Conservation (phyloP, 257 asterid genomes). For the Ocimum tenuiflorum region DNA sequence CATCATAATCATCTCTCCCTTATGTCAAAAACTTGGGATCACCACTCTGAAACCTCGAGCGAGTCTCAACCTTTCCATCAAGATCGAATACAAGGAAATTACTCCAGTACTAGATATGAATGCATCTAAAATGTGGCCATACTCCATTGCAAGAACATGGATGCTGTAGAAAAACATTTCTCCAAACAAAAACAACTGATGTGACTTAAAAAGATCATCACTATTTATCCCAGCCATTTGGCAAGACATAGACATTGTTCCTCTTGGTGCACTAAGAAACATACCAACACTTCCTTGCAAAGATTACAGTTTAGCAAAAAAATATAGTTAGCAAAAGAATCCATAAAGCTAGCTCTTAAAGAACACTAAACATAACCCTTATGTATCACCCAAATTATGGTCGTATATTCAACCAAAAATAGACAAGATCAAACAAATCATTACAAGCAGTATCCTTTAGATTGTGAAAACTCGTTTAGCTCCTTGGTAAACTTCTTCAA, state of each 20-base stretch:
- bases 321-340: neutral
- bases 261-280: neutral
- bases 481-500: constrained; percentile 61
- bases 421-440: neutral
- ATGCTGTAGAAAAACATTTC: neutral
- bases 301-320: neutral
- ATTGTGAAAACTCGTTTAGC: constrained; percentile 55
- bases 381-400: too few relatives aligned
- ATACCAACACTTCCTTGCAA: neutral
- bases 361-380: neutral
- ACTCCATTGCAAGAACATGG: neutral
- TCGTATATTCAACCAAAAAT: too few relatives aligned
- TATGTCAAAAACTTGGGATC: neutral
- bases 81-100: neutral
- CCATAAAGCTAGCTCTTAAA: neutral
- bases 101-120: neutral
- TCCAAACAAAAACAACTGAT: too few relatives aligned
- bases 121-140: neutral
- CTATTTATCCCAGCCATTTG: neutral
- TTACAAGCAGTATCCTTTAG: constrained; percentile 76
- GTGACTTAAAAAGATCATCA: neutral
- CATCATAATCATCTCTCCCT: neutral
- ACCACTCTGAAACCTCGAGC: neutral
- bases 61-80: neutral
- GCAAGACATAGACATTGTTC: neutral